A percentile compares a stretch with the other conserved stretches of the same genome.
Conservation (phyloP, 495 filamentous ascomycete species). For the Penicillium pancosmium region DNA sequence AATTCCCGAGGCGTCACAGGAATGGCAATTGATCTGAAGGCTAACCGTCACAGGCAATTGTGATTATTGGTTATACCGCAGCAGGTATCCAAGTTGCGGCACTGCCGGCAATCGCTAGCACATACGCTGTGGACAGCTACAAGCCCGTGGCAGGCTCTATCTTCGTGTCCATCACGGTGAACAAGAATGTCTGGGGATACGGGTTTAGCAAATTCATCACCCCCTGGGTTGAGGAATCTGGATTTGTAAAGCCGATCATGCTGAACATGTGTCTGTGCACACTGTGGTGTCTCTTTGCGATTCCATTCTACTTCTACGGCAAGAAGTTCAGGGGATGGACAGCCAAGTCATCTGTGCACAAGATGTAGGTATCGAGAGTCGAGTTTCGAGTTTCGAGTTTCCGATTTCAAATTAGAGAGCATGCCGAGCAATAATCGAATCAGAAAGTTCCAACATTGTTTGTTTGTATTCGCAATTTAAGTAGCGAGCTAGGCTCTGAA, state of each 20-base stretch:
- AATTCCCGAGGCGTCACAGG: not conserved
- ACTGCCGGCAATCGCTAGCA: conserved; percentile 51
- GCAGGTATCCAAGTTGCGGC: conserved; percentile 61
- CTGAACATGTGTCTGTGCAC: conserved; percentile 55
- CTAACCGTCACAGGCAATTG: conserved; percentile 32
- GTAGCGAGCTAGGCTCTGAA: conserved; percentile 6
- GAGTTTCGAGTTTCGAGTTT: not conserved
- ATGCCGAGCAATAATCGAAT: too few species aligned
- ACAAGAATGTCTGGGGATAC: conserved; percentile 64
- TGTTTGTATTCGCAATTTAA: conserved; percentile 2
- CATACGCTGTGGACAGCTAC: conserved; percentile 64
- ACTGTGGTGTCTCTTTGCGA: conserved; percentile 55
- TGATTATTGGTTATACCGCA: conserved; percentile 55
- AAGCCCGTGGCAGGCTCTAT: conserved; percentile 62
- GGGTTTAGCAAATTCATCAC: conserved; percentile 54
- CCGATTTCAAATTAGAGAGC: too few species aligned
- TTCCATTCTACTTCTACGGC: conserved; percentile 58
- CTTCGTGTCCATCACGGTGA: conserved; percentile 62
- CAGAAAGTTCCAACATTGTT: not conserved
- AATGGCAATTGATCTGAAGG: not conserved
- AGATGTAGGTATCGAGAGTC: conserved; percentile 37
- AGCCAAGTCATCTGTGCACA: conserved; percentile 56
- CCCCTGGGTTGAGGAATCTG: conserved; percentile 35
- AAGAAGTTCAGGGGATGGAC: conserved; percentile 60
- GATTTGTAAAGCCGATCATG: conserved; percentile 52